Conservation (phyloP, 164 flowering plant genomes). For the Aristolochia contorta region DNA sequence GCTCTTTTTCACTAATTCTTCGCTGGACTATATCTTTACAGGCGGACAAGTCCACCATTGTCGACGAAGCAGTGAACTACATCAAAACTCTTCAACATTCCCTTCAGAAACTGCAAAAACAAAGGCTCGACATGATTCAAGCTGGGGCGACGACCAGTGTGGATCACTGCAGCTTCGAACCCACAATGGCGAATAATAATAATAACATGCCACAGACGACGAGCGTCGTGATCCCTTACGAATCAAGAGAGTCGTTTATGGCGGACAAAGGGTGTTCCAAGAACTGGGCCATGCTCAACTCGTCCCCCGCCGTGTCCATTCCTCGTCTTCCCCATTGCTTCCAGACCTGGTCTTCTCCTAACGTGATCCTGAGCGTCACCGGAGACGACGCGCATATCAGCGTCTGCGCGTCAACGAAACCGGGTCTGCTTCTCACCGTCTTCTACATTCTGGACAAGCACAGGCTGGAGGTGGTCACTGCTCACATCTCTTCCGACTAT, state of each 20-base stretch:
- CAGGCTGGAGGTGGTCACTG: conserved; percentile 48
- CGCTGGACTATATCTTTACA: conserved; percentile 18
- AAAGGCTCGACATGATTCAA: conserved; percentile 45
- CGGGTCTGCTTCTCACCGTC: conserved; percentile 40
- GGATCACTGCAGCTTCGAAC: conserved; percentile 11
- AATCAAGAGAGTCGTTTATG: conserved; percentile 46
- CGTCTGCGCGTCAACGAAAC: conserved; percentile 46
- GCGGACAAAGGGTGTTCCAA: conserved; percentile 46
- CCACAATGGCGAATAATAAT: conserved; percentile 10
- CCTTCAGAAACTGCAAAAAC: conserved; percentile 46
- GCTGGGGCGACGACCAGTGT: conserved; percentile 6
- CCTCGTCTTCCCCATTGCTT: conserved; percentile 23
- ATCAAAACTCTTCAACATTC: conserved; percentile 47
- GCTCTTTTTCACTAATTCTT: too few relatives aligned
- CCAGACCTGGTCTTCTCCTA: conserved; percentile 66
- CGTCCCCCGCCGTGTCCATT: conserved; percentile 6
- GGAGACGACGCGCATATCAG: conserved; percentile 65
- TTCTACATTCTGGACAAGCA: conserved; percentile 55
- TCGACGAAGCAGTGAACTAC: conserved; percentile 79
- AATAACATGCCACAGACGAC: too few relatives aligned
- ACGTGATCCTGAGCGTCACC: conserved; percentile 49
- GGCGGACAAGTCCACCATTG: conserved; percentile 86
- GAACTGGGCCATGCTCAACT: conserved; percentile 8
- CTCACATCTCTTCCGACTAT: conserved; percentile 47
- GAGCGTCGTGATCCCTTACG: too few relatives aligned